A percentile compares a stretch with the other conserved stretches of the same genome.
Conservation (phyloP, 768 basidiomycete species). For the Mycena rebaudengoi region DNA sequence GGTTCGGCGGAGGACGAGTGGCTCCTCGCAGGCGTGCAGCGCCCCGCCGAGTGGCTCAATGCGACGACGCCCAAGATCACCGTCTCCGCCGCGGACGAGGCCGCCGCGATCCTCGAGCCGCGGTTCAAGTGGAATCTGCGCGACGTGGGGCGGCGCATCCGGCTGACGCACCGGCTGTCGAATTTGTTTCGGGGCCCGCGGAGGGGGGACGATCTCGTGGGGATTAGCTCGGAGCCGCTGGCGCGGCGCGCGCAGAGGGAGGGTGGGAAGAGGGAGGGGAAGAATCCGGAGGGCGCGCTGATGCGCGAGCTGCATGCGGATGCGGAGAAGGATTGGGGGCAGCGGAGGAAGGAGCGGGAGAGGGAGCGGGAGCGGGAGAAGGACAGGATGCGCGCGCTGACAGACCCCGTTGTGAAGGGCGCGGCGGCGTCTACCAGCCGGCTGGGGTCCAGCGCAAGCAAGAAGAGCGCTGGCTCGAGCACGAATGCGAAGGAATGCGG, state of each 20-base stretch:
- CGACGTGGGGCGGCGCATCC: background rate
- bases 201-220: background rate
- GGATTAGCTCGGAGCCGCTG: no score
- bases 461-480: no score
- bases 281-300: background rate
- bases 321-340: background rate
- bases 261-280: background rate
- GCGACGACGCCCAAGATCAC: constrained; percentile 18
- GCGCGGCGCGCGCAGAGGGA: no score
- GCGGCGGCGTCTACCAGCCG: no score
- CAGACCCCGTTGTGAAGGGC: no score
- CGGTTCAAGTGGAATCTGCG: constrained; percentile 18
- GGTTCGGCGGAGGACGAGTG: constrained; percentile 7
- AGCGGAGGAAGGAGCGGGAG: background rate
- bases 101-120: constrained; percentile 23
- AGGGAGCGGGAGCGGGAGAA: background rate
- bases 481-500: no score
- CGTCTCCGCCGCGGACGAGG: constrained; percentile 24
- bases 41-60: constrained; percentile 10
- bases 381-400: constrained; percentile 5
- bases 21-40: constrained; percentile 22
- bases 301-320: background rate
- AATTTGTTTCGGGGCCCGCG: constrained; percentile 17
- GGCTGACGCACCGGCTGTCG: constrained; percentile 11
- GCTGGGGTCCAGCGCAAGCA: no score